phyloP scores from a whole-genome alignment of 2,329 filamentous ascomycete species.

The Zasmidium angulare region DNA sequence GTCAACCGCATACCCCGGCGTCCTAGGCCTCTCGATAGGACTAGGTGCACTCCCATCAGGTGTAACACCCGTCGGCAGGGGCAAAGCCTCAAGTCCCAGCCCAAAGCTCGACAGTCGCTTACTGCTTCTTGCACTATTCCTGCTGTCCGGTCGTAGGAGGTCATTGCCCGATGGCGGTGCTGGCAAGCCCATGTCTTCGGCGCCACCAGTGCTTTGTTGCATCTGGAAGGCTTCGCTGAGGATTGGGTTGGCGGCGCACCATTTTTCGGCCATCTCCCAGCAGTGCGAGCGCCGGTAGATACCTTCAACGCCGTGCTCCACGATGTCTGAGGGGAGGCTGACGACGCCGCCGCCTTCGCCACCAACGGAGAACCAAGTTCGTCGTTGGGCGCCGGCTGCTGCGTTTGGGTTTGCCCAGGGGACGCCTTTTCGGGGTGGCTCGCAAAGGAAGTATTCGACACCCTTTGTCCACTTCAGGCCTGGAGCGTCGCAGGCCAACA shows the following conservation, averaged over 20 bases:
- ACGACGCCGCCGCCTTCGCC: constrained; percentile 65
- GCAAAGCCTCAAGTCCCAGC: constrained; percentile 48
- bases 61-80: constrained; percentile 44
- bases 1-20: constrained; percentile 31
- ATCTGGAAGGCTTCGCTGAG: constrained; percentile 31
- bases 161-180: constrained; percentile 20
- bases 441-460: constrained; percentile 80
- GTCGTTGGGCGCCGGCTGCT: constrained; percentile 39
- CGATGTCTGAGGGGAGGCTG: constrained; percentile 61
- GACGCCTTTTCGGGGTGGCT: constrained; percentile 68
- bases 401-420: constrained; percentile 67
- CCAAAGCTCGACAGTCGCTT: constrained; percentile 47
- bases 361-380: constrained; percentile 69
- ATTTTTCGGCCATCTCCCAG: constrained; percentile 64
- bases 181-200: constrained; percentile 17
- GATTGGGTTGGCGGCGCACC: constrained; percentile 50
- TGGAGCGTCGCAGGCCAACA: constrained; percentile 74
- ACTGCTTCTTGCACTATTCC: constrained; percentile 21
- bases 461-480: constrained; percentile 66
- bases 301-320: constrained; percentile 66
- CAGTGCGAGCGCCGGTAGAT: constrained; percentile 69
- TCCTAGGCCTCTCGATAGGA: constrained; percentile 29
- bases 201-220: constrained; percentile 14
- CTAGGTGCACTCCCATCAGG: constrained; percentile 33
- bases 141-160: constrained; percentile 20